Conservation (phyloP, 805 yeast genomes). For the Jamesozyma jinghongensis region DNA sequence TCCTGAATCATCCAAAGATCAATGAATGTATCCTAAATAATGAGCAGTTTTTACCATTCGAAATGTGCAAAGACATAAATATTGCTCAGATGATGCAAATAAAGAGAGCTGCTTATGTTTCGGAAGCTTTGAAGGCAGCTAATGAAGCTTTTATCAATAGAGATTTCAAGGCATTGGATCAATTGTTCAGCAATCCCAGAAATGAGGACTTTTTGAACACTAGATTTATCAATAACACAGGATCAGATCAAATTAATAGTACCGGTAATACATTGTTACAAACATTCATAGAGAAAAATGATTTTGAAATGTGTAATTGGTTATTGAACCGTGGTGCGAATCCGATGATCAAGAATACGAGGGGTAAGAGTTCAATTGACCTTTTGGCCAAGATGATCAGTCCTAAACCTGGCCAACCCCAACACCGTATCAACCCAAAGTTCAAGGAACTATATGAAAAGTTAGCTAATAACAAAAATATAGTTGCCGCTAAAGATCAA, state of each 20-base stretch:
- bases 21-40: constrained; percentile 76
- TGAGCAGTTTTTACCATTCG: constrained; percentile 71
- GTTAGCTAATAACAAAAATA: constrained; percentile 69
- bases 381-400: constrained; percentile 35
- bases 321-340: constrained; percentile 88
- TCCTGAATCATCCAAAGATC: constrained; percentile 54
- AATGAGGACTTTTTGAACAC: constrained; percentile 76
- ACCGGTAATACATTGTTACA: constrained; percentile 88
- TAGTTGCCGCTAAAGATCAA: constrained; percentile 37
- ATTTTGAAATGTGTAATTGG: constrained; percentile 77
- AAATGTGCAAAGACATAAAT: constrained; percentile 50
- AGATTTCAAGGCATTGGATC: constrained; percentile 56
- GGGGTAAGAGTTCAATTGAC: constrained; percentile 77
- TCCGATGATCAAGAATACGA: constrained; percentile 75
- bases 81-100: constrained; percentile 71
- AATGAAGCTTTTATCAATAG: constrained; percentile 60
- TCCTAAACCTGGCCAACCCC: constrained; percentile 1
- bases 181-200: constrained; percentile 58
- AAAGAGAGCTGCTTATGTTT: constrained; percentile 71
- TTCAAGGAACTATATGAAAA: constrained; percentile 58
- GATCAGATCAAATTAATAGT: constrained; percentile 61
- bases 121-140: constrained; percentile 55
- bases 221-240: constrained; percentile 31
- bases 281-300: constrained; percentile 70
- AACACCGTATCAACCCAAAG: constrained; percentile 14